Evolutionary conservation across 2,329 filamentous ascomycete genomes (phyloP), one percentile per base, ranked within the genome.

Genomic region (Helotiales sp.): DNA sequence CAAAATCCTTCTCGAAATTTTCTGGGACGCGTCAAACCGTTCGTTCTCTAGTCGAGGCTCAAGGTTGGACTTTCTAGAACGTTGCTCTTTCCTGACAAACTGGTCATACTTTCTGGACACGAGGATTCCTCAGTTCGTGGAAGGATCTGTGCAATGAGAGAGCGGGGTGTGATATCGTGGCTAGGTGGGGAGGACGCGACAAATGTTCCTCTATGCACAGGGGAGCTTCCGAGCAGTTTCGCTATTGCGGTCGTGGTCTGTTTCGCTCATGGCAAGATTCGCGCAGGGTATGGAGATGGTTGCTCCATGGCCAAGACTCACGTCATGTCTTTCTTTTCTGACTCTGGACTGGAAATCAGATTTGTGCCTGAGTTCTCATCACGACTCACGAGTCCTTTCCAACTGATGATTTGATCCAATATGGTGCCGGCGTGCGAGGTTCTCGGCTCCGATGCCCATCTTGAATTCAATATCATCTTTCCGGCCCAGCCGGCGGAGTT

Each of bases 311-410:
- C 47, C 50, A 59, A n/a, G n/a, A n/a, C n/a, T n/a, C n/a, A 61
- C 55, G 59, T 61, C 53, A 61, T 59, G 57, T 47, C 29, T 60
- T 27, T 53, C 57, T 57, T 62, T 57, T 52, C 40, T 51, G 5
- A n/a, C n/a, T 13, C 42, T 46, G 42, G 15, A 15, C 9, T 34
- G 15, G 15, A 34, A 34, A 9, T 9, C 31, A 46, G 36, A 40
- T 17, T 15, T 40, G 36, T 19, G 36, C 36, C 36, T 19, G 8
- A 15, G 9, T 40, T 40, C 36, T 7, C 17, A 13, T 40, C 17
- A 19, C 36, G n/a, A n/a, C n/a, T n/a, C n/a, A n/a, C n/a, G n/a
- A n/a, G n/a, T n/a, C n/a, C n/a, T n/a, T n/a, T n/a, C n/a, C n/a
- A n/a, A n/a, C n/a, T n/a, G n/a, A n/a, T n/a, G n/a, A 44, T 5